These are phyloP conservation scores for Paraphoma sp. DNA, from an alignment of 2,329 filamentous ascomycete genomes.

Conservation along the genomic window DNA sequence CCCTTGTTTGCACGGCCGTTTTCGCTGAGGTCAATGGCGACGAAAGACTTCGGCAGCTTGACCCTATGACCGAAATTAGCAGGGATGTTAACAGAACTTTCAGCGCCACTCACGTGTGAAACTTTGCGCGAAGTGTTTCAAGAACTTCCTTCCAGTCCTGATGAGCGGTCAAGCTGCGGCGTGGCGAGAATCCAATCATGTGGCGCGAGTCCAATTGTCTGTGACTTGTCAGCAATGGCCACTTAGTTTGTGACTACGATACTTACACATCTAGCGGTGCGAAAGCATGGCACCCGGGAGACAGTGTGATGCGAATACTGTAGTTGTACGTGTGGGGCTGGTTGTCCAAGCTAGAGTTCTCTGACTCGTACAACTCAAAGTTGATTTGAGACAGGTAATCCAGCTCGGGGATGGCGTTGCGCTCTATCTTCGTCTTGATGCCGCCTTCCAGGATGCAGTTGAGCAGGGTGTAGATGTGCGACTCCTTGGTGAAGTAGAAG, in stretches of 20 bases:
- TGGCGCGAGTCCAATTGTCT: slow-evolving; percentile 90
- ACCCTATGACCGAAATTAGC: slow-evolving; percentile 40
- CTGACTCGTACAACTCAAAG: slow-evolving; percentile 96
- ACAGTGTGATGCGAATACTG: slow-evolving; percentile 94
- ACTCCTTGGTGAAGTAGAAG: slow-evolving; percentile 99
- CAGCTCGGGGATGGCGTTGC: slow-evolving; percentile 93
- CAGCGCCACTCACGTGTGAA: slow-evolving; percentile 75
- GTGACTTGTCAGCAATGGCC: neutral
- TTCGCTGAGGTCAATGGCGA: slow-evolving; percentile 58
- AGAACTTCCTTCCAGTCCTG: slow-evolving; percentile 97
- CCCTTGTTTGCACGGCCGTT: slow-evolving; percentile 49
- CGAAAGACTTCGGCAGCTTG: slow-evolving; percentile 59
- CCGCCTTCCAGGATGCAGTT: slow-evolving; percentile 98
- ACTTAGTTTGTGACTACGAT: too few relatives aligned
- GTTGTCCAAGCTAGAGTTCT: slow-evolving; percentile 66
- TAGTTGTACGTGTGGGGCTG: slow-evolving; percentile 84
- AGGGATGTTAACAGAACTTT: neutral
- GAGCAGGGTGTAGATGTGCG: slow-evolving; percentile 95
- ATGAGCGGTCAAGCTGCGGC: slow-evolving; percentile 87
- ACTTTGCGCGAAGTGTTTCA: slow-evolving; percentile 91
- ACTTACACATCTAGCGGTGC: slow-evolving; percentile 84
- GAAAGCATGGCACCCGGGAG: slow-evolving; percentile 93
- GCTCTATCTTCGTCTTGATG: slow-evolving; percentile 94
- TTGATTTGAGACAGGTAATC: slow-evolving; percentile 98
- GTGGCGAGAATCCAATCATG: slow-evolving; percentile 92